phyloP scores from a whole-genome alignment of 2,329 filamentous ascomycete genomes.

The Ophiostoma triangulosporum region DNA sequence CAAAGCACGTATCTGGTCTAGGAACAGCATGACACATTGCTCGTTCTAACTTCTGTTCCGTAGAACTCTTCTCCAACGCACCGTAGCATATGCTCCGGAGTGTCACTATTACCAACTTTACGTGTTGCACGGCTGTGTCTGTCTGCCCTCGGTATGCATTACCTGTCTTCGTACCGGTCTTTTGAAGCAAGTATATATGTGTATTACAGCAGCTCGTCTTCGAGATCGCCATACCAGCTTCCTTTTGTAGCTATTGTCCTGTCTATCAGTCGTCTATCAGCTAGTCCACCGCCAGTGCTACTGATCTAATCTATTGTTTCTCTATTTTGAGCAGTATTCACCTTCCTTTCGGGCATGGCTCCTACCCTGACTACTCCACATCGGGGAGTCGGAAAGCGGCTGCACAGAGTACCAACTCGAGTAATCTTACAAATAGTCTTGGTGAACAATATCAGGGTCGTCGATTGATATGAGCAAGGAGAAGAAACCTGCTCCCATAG shows the following conservation, averaged over 20 bases:
- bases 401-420: too few relatives aligned
- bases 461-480: too few relatives aligned
- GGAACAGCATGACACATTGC: background rate
- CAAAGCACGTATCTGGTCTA: background rate
- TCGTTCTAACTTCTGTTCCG: background rate
- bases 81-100: constrained; percentile 1
- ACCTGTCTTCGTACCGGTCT: too few relatives aligned
- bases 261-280: background rate
- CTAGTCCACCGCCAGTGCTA: background rate
- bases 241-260: background rate
- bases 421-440: too few relatives aligned
- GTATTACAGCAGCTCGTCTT: background rate
- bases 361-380: background rate
- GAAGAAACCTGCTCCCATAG: too few relatives aligned
- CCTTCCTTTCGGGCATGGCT: background rate
- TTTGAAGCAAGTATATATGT: too few relatives aligned
- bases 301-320: background rate
- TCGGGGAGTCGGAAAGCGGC: background rate
- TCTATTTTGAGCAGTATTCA: too few relatives aligned
- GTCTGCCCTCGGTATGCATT: background rate
- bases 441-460: too few relatives aligned
- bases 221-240: background rate
- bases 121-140: background rate
- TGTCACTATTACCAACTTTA: background rate
- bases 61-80: too few relatives aligned